These are phyloP conservation scores for Cyclocybe aegerita DNA, from an alignment of 768 basidiomycete species.

Conservation along the genomic window DNA sequence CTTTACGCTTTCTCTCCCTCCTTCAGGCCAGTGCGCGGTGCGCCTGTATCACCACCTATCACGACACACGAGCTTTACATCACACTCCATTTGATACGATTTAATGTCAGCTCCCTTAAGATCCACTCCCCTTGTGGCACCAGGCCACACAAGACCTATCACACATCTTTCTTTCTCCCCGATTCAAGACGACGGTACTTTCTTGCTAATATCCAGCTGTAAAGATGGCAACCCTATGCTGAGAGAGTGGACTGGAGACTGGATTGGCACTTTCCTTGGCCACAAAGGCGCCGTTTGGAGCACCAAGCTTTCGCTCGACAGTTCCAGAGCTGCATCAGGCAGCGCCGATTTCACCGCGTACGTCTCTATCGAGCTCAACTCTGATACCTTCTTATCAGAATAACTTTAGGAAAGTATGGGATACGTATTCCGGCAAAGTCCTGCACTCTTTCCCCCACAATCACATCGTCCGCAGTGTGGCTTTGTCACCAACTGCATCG, in stretches of 20 bases:
- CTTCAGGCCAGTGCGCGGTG: constrained; percentile 48
- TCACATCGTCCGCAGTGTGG: constrained; percentile 96
- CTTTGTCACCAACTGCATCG: constrained; percentile 67
- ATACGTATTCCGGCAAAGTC: constrained; percentile 83
- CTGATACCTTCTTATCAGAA: constrained; percentile 8
- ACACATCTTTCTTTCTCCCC: constrained; percentile 93
- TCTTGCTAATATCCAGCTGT: constrained; percentile 92
- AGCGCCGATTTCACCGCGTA: constrained; percentile 98
- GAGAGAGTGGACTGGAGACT: constrained; percentile 96
- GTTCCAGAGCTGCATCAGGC: constrained; percentile 84
- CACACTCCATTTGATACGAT: constrained; percentile 25
- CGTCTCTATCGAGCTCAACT: constrained; percentile 26
- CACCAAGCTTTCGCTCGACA: constrained; percentile 86
- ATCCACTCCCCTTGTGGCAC: constrained; percentile 78
- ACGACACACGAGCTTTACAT: constrained; percentile 29
- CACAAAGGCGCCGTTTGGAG: constrained; percentile 98
- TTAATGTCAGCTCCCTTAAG: constrained; percentile 66
- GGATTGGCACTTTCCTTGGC: constrained; percentile 92
- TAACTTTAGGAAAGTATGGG: constrained; percentile 85
- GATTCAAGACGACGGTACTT: constrained; percentile 81
- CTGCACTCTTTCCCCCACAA: constrained; percentile 97
- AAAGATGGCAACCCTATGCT: constrained; percentile 99
- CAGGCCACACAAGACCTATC: constrained; percentile 85
- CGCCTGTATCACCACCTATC: constrained; percentile 45
- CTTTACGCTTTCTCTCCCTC: constrained; percentile 21